Conservation (phyloP, 176 grass and related monocot species). For the Tillandsia fasciculata region DNA sequence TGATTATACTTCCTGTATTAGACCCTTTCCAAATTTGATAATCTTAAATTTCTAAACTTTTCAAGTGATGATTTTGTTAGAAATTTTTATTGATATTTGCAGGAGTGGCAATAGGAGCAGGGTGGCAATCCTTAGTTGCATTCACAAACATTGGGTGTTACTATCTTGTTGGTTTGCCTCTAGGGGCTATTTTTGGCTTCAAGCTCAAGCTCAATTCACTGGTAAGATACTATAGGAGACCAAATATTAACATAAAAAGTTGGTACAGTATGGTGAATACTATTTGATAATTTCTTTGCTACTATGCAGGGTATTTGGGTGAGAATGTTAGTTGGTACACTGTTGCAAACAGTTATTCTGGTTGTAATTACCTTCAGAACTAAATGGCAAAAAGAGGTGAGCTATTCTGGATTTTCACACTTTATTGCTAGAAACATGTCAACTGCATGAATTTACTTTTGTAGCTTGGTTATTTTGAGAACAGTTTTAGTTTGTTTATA, state of each 20-base stretch:
- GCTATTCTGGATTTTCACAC: neutral
- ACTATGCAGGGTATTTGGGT: slow-evolving; percentile 79
- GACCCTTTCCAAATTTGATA: neutral
- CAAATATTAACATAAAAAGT: slow-evolving; percentile 6
- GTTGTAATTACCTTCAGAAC: slow-evolving; percentile 57
- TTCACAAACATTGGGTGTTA: slow-evolving; percentile 74
- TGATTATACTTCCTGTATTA: slow-evolving; percentile 6
- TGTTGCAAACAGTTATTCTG: slow-evolving; percentile 58
- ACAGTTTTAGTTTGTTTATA: neutral
- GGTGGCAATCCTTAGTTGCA: slow-evolving; percentile 73
- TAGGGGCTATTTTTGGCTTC: slow-evolving; percentile 69
- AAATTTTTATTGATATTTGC: slow-evolving; percentile 4
- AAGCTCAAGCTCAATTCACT: slow-evolving; percentile 40
- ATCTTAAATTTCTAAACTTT: neutral
- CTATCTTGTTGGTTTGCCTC: slow-evolving; percentile 71
- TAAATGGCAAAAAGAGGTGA: slow-evolving; percentile 84
- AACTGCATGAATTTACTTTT: neutral
- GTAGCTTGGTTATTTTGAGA: neutral
- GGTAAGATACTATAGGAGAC: slow-evolving; percentile 14
- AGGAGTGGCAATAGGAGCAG: slow-evolving; percentile 89
- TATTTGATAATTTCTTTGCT: neutral
- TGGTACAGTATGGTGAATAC: neutral
- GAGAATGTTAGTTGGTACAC: slow-evolving; percentile 74
- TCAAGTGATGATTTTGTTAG: neutral
- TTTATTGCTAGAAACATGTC: neutral